A percentile compares a stretch with the other conserved stretches of the same genome.
Evolutionary conservation across 2,329 filamentous ascomycete species (phyloP).

Genomic region (Phialemoniopsis sp.): DNA sequence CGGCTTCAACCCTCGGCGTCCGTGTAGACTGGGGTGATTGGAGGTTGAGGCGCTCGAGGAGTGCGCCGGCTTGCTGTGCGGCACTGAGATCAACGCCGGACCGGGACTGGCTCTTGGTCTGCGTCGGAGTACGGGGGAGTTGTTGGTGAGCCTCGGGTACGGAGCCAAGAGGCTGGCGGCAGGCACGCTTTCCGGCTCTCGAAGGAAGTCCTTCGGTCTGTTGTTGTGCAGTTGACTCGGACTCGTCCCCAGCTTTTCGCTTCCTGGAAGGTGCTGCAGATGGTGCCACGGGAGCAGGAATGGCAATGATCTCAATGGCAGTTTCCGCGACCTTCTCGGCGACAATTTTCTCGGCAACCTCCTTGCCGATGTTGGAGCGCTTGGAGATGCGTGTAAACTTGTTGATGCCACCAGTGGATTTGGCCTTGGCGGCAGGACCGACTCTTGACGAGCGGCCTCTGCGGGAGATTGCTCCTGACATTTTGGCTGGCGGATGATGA

Average conservation of each 20-base stretch:
- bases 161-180: conserved; percentile 2
- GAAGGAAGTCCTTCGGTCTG: conserved; percentile 13
- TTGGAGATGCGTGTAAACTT: conserved; percentile 16
- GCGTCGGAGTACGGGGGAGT: conserved; percentile 14
- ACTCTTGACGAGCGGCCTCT: conserved; percentile 6
- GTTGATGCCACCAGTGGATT: conserved; percentile 6
- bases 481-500: too few relatives aligned
- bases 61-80: conserved; percentile 19
- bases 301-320: conserved; percentile 18
- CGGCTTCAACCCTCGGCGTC: conserved; percentile 20
- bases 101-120: conserved; percentile 19
- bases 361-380: conserved; percentile 14
- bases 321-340: conserved; percentile 27
- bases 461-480: conserved; percentile 4
- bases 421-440: conserved; percentile 7
- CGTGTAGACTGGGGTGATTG: conserved; percentile 24
- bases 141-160: conserved; percentile 3
- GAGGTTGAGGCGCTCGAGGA: conserved; percentile 36
- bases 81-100: background rate
- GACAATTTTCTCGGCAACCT: conserved; percentile 16
- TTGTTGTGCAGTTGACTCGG: conserved; percentile 12
- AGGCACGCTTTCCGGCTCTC: conserved; percentile 15
- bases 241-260: conserved; percentile 28
- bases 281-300: too few relatives aligned
- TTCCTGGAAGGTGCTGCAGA: conserved; percentile 25